phyloP scores from a whole-genome alignment of 805 yeast species.

The Saccharomycopsis oosterbeekiorum region DNA sequence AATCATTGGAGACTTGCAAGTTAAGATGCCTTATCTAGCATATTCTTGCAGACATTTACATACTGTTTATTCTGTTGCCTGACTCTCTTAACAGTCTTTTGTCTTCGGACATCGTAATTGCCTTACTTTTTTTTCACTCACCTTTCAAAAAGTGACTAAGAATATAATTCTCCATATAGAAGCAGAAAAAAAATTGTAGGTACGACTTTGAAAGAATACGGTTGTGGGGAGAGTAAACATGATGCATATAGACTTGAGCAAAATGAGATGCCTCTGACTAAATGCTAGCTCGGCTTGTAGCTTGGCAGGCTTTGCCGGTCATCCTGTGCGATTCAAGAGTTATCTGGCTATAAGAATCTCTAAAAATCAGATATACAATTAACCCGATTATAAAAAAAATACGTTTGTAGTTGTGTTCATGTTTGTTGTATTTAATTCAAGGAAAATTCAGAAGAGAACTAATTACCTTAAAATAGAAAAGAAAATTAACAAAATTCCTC shows the following conservation, averaged over 20 bases:
- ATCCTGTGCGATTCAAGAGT: too few species aligned
- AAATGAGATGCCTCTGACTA: not conserved
- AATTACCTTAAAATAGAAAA: not conserved
- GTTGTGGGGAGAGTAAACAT: not conserved
- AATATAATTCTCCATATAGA: too few species aligned
- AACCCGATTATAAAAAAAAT: too few species aligned
- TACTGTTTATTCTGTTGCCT: not conserved
- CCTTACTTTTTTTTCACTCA: not conserved
- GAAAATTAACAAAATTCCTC: not conserved
- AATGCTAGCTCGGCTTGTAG: not conserved
- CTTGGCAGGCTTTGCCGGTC: not conserved
- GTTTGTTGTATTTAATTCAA: too few species aligned
- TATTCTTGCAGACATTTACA: not conserved
- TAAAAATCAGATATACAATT: too few species aligned
- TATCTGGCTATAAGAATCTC: too few species aligned
- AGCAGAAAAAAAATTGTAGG: not conserved
- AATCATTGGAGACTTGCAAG: not conserved
- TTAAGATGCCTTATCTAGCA: not conserved
- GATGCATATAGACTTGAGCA: not conserved
- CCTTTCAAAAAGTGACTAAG: not conserved
- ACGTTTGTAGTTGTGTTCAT: too few species aligned
- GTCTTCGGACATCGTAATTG: not conserved
- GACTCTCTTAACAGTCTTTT: not conserved
- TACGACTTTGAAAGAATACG: not conserved
- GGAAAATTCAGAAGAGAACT: too few species aligned